Conservation (phyloP, 2,329 filamentous ascomycete genomes). For the Lasiodiplodia hormozganensis region DNA sequence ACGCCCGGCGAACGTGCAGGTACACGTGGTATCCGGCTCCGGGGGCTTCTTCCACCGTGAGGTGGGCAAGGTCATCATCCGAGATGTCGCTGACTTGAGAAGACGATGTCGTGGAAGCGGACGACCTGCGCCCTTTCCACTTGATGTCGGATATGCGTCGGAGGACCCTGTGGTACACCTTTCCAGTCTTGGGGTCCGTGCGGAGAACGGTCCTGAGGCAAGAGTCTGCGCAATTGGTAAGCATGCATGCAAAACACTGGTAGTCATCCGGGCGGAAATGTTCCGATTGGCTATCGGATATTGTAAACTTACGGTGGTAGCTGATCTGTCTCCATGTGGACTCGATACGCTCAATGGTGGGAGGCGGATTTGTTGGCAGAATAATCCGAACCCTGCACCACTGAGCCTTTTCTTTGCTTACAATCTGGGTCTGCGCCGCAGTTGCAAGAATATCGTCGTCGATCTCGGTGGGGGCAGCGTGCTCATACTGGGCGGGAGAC, state of each 20-base stretch:
- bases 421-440: not conserved
- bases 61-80: constrained; percentile 1
- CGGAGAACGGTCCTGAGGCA: not conserved
- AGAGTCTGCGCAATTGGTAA: not conserved
- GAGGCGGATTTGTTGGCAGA: not conserved
- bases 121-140: constrained; percentile 1
- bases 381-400: constrained; percentile 1
- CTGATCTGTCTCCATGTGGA: not conserved
- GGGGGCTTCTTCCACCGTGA: not conserved
- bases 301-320: not conserved
- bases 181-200: not conserved
- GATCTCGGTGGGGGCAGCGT: not conserved
- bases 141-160: not conserved
- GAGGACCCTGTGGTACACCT: constrained; percentile 1
- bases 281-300: not conserved
- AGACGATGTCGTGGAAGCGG: not conserved
- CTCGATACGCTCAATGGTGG: not conserved
- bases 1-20: not conserved
- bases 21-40: not conserved
- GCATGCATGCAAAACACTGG: not conserved
- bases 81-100: not conserved
- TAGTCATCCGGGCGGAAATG: too few species aligned
- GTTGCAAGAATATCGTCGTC: constrained; percentile 1
- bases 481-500: not conserved
- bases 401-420: not conserved